Evolutionary conservation across 202 grass and related monocot species (phyloP).

Genomic region (Hordeum pubiflorum): DNA sequence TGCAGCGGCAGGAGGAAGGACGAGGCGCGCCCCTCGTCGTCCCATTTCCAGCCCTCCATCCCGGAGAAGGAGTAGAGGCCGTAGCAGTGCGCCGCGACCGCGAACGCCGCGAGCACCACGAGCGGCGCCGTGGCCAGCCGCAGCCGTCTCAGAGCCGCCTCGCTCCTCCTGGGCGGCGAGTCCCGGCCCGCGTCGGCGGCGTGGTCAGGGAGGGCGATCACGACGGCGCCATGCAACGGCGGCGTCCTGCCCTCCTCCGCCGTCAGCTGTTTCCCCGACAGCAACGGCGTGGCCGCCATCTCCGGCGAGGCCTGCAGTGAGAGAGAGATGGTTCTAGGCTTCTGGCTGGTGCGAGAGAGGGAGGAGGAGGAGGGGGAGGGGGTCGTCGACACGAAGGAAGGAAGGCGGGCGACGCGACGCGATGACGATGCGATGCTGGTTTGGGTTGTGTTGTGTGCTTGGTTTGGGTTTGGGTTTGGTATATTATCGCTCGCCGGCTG

Average conservation of each 20-base stretch:
- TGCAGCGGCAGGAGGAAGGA: constrained; percentile 77
- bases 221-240: not conserved
- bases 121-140: constrained; percentile 3
- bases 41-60: constrained; percentile 8
- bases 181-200: not conserved
- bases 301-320: not conserved
- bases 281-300: not conserved
- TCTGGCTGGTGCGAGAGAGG: not conserved
- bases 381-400: not conserved
- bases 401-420: not conserved
- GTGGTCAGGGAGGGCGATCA: constrained; percentile 16
- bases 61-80: constrained; percentile 34
- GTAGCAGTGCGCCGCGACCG: constrained; percentile 32
- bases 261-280: not conserved
- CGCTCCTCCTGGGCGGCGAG: not conserved
- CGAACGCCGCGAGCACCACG: constrained; percentile 26
- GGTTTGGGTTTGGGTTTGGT: constrained; percentile 45
- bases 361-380: not conserved
- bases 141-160: not conserved
- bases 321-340: not conserved
- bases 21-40: not conserved
- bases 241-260: not conserved
- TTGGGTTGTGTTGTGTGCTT: not conserved
- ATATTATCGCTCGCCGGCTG: not conserved
- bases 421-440: not conserved